These are phyloP conservation scores for Rhodotorula graminis DNA, from an alignment of 768 basidiomycete species.

Conservation along the genomic window DNA sequence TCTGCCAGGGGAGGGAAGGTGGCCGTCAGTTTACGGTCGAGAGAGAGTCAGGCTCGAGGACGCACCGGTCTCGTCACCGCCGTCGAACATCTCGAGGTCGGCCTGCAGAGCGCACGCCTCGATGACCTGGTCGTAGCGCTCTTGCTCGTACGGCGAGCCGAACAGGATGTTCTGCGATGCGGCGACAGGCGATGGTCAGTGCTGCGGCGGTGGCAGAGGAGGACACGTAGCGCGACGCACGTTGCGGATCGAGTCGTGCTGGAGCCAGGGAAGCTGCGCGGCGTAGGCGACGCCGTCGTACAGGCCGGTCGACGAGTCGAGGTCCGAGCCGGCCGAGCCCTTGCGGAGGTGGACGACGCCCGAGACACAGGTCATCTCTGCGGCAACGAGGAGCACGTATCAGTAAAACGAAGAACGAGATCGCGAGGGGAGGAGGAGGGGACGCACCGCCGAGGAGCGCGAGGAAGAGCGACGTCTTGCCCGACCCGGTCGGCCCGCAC, in stretches of 20 bases:
- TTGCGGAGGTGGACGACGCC: constrained; percentile 18
- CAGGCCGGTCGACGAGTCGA: constrained; percentile 51
- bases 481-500: constrained; percentile 37
- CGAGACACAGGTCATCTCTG: constrained; percentile 42
- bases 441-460: constrained; percentile 38
- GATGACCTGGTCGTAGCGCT: constrained; percentile 63
- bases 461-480: constrained; percentile 39
- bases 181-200: no score
- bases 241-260: constrained; percentile 65
- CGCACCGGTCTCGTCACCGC: constrained; percentile 63
- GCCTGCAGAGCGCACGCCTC: constrained; percentile 69
- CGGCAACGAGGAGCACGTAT: no score
- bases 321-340: constrained; percentile 11
- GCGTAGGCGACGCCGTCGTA: constrained; percentile 64
- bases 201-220: no score
- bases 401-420: no score
- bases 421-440: no score
- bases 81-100: constrained; percentile 67
- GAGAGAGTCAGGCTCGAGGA: neutral
- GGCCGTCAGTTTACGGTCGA: no score
- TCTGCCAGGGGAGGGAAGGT: neutral
- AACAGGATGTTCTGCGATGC: constrained; percentile 68
- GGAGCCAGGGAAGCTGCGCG: constrained; percentile 64
- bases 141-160: constrained; percentile 59
- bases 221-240: no score